These are phyloP conservation scores for Akanthomyces dipterigenus DNA, from an alignment of 2,329 filamentous ascomycete genomes.

Conservation along the genomic window DNA sequence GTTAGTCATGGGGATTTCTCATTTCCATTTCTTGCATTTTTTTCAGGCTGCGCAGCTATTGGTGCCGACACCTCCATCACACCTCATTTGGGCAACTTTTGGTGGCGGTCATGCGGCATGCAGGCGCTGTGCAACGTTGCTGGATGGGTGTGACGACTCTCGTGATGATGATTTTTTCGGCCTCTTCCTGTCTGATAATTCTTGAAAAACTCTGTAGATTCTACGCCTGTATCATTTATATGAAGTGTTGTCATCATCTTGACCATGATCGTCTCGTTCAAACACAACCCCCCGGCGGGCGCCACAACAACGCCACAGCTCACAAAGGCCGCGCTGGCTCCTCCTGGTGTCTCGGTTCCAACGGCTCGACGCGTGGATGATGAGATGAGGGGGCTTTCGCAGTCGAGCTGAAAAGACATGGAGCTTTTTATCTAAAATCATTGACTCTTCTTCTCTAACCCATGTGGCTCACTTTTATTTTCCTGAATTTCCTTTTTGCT, in stretches of 20 bases:
- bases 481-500: background rate
- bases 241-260: background rate
- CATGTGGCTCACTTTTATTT: background rate
- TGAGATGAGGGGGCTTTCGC: background rate
- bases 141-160: background rate
- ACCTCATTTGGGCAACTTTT: background rate
- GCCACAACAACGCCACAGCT: slow-evolving; percentile 5
- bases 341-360: background rate
- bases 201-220: too few relatives aligned
- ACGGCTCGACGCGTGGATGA: background rate
- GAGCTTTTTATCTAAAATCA: background rate
- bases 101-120: background rate
- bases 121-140: background rate
- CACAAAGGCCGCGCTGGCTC: background rate
- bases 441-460: background rate
- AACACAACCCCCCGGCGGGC: background rate
- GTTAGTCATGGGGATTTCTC: background rate
- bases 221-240: too few relatives aligned
- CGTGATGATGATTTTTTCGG: background rate
- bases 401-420: background rate
- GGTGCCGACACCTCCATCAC: background rate
- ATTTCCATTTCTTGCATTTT: background rate
- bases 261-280: background rate
- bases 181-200: too few relatives aligned
- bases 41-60: background rate